A percentile compares a stretch with the other conserved stretches of the same genome.
These are phyloP conservation scores for Bipolaris sorokiniana DNA, from an alignment of 2,329 filamentous ascomycete genomes.

Conservation along the genomic window DNA sequence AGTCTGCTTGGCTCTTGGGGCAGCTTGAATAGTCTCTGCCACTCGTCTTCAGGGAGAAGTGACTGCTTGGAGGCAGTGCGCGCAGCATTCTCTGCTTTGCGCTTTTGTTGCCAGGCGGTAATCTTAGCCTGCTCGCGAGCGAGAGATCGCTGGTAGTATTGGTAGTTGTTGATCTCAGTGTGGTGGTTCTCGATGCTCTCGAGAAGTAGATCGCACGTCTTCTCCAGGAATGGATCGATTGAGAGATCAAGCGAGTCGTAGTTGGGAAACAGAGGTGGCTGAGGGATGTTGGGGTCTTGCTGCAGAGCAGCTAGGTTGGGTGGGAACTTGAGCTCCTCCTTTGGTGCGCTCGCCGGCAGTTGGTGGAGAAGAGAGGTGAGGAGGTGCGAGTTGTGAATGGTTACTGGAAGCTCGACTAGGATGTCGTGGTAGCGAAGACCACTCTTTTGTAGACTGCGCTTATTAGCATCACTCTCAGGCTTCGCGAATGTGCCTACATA, in stretches of 20 bases:
- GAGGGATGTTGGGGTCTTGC: constrained; percentile 64
- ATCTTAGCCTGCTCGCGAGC: constrained; percentile 97
- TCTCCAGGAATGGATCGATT: constrained; percentile 97
- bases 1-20: constrained; percentile 91
- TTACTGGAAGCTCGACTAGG: constrained; percentile 85
- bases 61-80: constrained; percentile 86
- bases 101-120: constrained; percentile 93
- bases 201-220: constrained; percentile 94
- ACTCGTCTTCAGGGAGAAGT: constrained; percentile 92
- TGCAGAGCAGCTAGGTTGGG: constrained; percentile 79
- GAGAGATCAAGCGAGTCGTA: constrained; percentile 88
- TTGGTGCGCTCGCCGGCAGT: constrained; percentile 71
- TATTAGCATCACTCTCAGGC: constrained; percentile 19
- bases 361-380: constrained; percentile 95
- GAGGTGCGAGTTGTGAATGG: constrained; percentile 95
- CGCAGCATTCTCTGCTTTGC: constrained; percentile 91
- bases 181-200: constrained; percentile 98
- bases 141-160: constrained; percentile 93
- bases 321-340: constrained; percentile 75
- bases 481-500: constrained; percentile 59
- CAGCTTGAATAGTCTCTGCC: constrained; percentile 97
- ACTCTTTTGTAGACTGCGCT: constrained; percentile 82
- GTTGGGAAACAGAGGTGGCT: constrained; percentile 78
- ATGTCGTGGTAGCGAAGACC: constrained; percentile 94
- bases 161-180: constrained; percentile 98